A percentile compares a stretch with the other conserved stretches of the same genome.
Conservation (phyloP, 1,139 yeast species). For the Saccharomyces hybrid region DNA sequence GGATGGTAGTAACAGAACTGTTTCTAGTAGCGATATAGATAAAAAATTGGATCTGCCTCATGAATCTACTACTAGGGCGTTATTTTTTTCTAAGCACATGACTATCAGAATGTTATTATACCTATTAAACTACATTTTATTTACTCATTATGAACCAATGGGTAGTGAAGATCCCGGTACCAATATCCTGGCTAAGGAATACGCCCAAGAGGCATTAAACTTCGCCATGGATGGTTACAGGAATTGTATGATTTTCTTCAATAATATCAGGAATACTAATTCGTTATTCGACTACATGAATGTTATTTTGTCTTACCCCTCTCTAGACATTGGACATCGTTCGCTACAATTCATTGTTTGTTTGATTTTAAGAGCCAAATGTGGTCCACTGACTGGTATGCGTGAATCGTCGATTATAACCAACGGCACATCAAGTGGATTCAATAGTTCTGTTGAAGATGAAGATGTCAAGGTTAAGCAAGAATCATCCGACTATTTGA, state of each 20-base stretch:
- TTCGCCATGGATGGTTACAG: constrained; percentile 37
- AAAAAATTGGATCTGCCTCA: constrained; percentile 29
- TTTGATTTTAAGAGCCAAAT: constrained; percentile 39
- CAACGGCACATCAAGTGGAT: constrained; percentile 14
- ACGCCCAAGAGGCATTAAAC: constrained; percentile 36
- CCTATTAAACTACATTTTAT: constrained; percentile 41
- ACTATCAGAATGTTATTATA: constrained; percentile 41
- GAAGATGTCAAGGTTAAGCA: constrained; percentile 7
- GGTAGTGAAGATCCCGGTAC: constrained; percentile 33
- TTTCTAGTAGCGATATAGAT: constrained; percentile 11
- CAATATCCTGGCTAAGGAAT: constrained; percentile 30
- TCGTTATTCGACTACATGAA: constrained; percentile 38
- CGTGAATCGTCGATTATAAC: constrained; percentile 24
- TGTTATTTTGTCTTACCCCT: constrained; percentile 39
- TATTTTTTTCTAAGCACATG: constrained; percentile 35
- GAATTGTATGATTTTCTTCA: constrained; percentile 35
- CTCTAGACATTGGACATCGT: constrained; percentile 43
- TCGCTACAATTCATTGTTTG: constrained; percentile 48
- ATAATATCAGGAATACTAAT: constrained; percentile 22
- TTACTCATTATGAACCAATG: constrained; percentile 40
- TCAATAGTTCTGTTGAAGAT: constrained; percentile 21
- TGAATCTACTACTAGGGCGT: constrained; percentile 33
- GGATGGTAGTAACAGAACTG: constrained; percentile 4
- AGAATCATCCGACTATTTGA: constrained; percentile 10
- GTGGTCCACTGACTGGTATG: constrained; percentile 37